Base-by-base conservation (phyloP, 1,139 yeast genomes). In the Wickerhamiella infanticola region DNA sequence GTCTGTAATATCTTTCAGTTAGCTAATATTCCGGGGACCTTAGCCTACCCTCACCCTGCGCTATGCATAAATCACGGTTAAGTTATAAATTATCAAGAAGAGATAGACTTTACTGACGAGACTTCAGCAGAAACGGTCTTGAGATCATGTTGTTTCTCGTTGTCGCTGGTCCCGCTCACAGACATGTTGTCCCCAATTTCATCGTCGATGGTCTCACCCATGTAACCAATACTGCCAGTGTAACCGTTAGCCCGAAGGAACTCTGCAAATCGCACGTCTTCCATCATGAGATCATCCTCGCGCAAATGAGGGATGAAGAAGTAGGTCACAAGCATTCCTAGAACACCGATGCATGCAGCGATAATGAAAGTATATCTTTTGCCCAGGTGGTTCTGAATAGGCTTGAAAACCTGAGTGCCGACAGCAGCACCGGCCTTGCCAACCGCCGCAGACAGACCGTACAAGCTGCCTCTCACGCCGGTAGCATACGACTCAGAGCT, bases 401-500 rank as follows among this genome's bases (percentile, higher is more conserved):
- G 72, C 27, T 64, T 63, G 58, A 72, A 72, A 29, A 64, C 67
- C 52, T 68, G 64, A 26, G 73, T 70, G 24, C 76, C 76, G 41
- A 69, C 66, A 24, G 72, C 76, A 4, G 77, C 77, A 42, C 78
- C 79, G 9, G 72, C 71, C 53, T 73, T 73, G 45, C 77, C 77
- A 41, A 71, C 55, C 3, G 76, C 77, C 18, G 77, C 77, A 35
- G 72, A 63, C 18, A 72, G 50, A 29, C 76, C 77, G 49, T 73
- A 73, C 41, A 61, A 68, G 1, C 86, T 78, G 43, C 88, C 90
- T 62, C 90, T 70, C 41, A 81, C 73, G 18, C 84, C 82, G 9
- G 88, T 79, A 26, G 90, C 85, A 56, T 70, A 81, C 3, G 76
- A 69, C 60, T 81, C 90, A 33, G 81, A 73, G 8, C 84, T 72